Evolutionary conservation across 768 basidiomycete species (phyloP), one percentile per base, ranked within the genome.

Genomic region (Strobilomyces echinocephalus): DNA sequence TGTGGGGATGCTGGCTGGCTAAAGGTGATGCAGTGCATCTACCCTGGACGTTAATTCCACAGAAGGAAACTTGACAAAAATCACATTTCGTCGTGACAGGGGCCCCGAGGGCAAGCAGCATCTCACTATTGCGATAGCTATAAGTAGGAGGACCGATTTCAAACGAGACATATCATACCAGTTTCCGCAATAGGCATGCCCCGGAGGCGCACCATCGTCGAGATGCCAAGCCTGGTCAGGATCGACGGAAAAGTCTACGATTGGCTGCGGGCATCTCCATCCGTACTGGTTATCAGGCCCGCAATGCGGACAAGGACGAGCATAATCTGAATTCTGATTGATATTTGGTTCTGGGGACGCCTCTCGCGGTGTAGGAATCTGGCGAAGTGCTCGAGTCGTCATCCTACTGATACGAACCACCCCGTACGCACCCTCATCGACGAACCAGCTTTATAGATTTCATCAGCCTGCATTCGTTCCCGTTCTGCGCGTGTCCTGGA

Each of bases 71-170:
- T 54, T 84, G 82, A 59, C 91, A 93, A 57, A 92, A 79, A 65
- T 91, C 90, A 63, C 91, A 93, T 69, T 81, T 85, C 24, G 87
- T 80, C n/a, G 90, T 89, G 31, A 81, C 70, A 14, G 91, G 91
- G 12, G 91, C 88, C 31, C 72, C 74, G 4, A 85, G 69, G 26
- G 88, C 87, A 24, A 91, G 79, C 5, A 91, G 64, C 62, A 80
- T 88, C 69, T 91, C 91, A 63, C 88, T 90, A 46, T 14, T 11
- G 20, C 11, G 16, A 49, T 8, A 43, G 30, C 24, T 35, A 36
- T 56, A 16, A 61, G 44, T 5, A 26, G 36, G 28, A n/a, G 18
- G 12, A 33, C n/a, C 30, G 30, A 30, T 7, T 3, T 30, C 20
- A 41, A n/a, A 46, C 21, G 57, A 16, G 16, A 18, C 4, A n/a